Conservation (phyloP, 2,329 filamentous ascomycete genomes). For the Penicillium sp. region DNA sequence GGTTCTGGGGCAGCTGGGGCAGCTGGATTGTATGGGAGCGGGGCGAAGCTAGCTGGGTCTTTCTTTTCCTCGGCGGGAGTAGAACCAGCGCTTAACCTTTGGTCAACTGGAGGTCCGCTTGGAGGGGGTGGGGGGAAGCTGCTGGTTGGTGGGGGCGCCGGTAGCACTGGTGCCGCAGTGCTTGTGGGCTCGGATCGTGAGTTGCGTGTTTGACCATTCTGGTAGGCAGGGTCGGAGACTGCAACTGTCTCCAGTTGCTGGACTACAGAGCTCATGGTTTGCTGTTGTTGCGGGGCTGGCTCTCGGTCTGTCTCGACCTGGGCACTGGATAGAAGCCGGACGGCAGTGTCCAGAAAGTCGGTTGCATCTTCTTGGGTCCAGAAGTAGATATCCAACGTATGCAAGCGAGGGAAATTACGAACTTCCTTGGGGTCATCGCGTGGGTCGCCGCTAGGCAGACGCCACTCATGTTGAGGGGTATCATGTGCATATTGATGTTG, state of each 20-base stretch:
- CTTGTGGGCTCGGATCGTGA: constrained; percentile 33
- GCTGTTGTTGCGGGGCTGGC: constrained; percentile 35
- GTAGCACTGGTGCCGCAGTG: constrained; percentile 18
- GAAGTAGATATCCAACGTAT: constrained; percentile 63
- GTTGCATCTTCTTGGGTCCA: constrained; percentile 61
- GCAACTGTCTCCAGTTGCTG: constrained; percentile 63
- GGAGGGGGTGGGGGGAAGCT: constrained; percentile 30
- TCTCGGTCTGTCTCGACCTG: constrained; percentile 53
- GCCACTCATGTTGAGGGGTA: constrained; percentile 52
- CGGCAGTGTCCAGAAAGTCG: constrained; percentile 51
- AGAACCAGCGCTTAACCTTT: constrained; percentile 13
- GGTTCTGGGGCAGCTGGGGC: constrained; percentile 65
- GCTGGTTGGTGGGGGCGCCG: constrained; percentile 20
- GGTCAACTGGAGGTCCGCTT: constrained; percentile 17
- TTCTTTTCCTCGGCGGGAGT: constrained; percentile 23
- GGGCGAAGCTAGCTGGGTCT: constrained; percentile 42
- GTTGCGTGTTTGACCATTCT: constrained; percentile 44
- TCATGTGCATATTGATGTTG: constrained; percentile 25
- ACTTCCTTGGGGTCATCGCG: constrained; percentile 54
- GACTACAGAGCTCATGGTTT: constrained; percentile 58
- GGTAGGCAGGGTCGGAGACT: constrained; percentile 52
- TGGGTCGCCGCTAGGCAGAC: constrained; percentile 53
- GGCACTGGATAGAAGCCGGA: constrained; percentile 33
- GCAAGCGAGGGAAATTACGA: constrained; percentile 52
- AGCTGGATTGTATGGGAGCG: constrained; percentile 64